phyloP scores from a whole-genome alignment of 108 stramenopile species.

The Epithemia pelagica region DNA sequence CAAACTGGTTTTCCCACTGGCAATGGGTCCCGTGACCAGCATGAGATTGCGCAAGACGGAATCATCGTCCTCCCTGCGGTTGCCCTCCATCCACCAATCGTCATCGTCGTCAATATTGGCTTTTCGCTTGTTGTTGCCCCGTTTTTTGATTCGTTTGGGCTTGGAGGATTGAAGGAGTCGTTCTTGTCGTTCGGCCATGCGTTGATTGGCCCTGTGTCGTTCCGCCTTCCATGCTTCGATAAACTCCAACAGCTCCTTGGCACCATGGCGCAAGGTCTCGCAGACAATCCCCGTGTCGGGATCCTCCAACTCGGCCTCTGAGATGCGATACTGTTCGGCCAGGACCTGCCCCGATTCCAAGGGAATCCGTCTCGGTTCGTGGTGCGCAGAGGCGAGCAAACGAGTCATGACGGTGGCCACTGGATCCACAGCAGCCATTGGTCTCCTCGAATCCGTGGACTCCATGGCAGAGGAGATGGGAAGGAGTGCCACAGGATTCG shows the following conservation, averaged over 20 bases:
- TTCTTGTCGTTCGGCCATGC: slow-evolving; percentile 38
- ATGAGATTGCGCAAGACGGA: slow-evolving; percentile 39
- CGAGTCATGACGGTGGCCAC: not conserved
- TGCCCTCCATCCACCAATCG: slow-evolving; percentile 34
- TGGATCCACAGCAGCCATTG: no score
- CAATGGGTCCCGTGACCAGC: slow-evolving; percentile 56
- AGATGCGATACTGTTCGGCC: not conserved
- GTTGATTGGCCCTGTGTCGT: slow-evolving; percentile 38
- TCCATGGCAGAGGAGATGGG: no score
- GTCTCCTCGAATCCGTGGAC: no score
- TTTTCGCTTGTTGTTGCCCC: slow-evolving; percentile 16
- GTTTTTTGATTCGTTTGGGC: slow-evolving; percentile 15
- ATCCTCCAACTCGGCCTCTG: not conserved
- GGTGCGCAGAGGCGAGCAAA: not conserved
- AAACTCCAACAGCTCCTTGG: slow-evolving; percentile 33
- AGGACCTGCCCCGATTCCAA: not conserved
- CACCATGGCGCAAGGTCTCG: slow-evolving; percentile 17
- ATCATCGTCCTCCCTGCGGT: slow-evolving; percentile 22
- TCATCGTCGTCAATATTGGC: slow-evolving; percentile 18
- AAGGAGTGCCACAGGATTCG: no score
- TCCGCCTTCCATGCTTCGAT: slow-evolving; percentile 54
- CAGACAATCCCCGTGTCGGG: slow-evolving; percentile 11
- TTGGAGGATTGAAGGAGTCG: slow-evolving; percentile 8
- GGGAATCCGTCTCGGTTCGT: not conserved
- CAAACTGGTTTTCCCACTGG: slow-evolving; percentile 58